Evolutionary conservation across 2,329 filamentous ascomycete genomes (phyloP).

Genomic region (Aschersonia sp.): DNA sequence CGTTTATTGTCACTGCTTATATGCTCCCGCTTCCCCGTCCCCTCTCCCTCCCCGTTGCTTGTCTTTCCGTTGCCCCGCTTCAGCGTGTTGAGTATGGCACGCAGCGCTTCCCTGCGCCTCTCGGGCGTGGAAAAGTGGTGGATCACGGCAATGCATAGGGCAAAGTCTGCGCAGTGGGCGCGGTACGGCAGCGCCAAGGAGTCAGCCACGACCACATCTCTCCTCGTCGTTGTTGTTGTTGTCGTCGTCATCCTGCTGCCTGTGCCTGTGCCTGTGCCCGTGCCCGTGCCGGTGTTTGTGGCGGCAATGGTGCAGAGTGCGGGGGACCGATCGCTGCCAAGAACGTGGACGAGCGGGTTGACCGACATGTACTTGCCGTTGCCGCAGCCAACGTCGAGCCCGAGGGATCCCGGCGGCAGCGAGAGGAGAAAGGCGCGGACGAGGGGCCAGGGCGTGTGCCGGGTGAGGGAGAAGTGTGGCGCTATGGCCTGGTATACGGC

Average conservation of each 20-base stretch:
- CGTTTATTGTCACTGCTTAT: no score
- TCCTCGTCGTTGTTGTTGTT: no score
- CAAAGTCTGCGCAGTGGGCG: slow-evolving; percentile 51
- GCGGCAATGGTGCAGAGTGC: slow-evolving; percentile 37
- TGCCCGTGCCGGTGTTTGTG: slow-evolving; percentile 34
- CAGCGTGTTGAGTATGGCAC: slow-evolving; percentile 54
- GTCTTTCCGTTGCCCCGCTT: slow-evolving; percentile 7
- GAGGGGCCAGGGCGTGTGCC: slow-evolving; percentile 81
- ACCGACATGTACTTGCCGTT: slow-evolving; percentile 91
- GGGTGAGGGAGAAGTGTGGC: slow-evolving; percentile 68
- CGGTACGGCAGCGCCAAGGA: slow-evolving; percentile 72
- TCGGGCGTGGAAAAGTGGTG: slow-evolving; percentile 77
- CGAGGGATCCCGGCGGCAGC: slow-evolving; percentile 56
- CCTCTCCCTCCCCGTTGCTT: no score
- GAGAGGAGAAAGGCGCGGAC: slow-evolving; percentile 62
- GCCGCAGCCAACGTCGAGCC: slow-evolving; percentile 85
- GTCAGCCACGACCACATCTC: slow-evolving; percentile 57
- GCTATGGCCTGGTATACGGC: slow-evolving; percentile 81
- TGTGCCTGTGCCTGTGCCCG: no score
- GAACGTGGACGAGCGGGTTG: slow-evolving; percentile 61
- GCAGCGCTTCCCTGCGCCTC: slow-evolving; percentile 59
- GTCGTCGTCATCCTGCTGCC: no score
- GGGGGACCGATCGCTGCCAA: slow-evolving; percentile 71
- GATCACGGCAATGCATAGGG: slow-evolving; percentile 83
- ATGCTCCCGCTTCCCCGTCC: no score